phyloP scores from a whole-genome alignment of 768 basidiomycete genomes.

The Podaxis pistillaris region DNA sequence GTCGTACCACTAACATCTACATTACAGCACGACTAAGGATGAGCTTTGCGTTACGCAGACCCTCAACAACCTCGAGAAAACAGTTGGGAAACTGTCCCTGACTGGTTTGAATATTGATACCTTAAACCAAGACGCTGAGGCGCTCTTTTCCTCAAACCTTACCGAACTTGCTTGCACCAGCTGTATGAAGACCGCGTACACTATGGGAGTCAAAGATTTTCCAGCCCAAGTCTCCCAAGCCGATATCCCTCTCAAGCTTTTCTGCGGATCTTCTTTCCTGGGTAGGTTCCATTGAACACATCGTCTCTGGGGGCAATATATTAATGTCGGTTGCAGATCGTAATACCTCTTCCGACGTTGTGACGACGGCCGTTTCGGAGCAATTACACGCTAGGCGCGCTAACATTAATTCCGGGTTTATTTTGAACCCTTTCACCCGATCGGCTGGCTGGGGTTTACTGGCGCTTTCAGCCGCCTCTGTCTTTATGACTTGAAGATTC shows the following conservation, averaged over 20 bases:
- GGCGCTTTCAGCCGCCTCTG: background rate
- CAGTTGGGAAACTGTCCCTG: conserved; percentile 30
- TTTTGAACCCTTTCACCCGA: background rate
- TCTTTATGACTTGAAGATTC: background rate
- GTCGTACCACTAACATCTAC: conserved; percentile 13
- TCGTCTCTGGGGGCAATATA: background rate
- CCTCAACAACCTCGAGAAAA: conserved; percentile 43
- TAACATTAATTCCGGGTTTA: background rate
- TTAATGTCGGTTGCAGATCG: conserved; percentile 9
- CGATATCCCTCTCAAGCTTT: conserved; percentile 20
- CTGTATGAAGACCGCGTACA: conserved; percentile 46
- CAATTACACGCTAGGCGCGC: background rate
- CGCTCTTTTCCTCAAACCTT: conserved; percentile 25
- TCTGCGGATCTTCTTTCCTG: conserved; percentile 44
- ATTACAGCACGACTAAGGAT: conserved; percentile 14
- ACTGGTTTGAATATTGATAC: conserved; percentile 23
- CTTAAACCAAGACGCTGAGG: conserved; percentile 22
- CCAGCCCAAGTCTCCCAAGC: conserved; percentile 28
- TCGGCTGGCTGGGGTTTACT: background rate
- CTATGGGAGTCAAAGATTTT: conserved; percentile 28
- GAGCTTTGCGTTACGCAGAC: conserved; percentile 51
- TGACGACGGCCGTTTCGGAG: background rate
- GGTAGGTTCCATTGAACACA: conserved; percentile 27
- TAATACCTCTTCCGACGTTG: background rate
- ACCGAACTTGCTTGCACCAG: conserved; percentile 40